These are phyloP conservation scores for Ocimum tenuiflorum DNA, from an alignment of 257 asterid genomes.

Conservation along the genomic window DNA sequence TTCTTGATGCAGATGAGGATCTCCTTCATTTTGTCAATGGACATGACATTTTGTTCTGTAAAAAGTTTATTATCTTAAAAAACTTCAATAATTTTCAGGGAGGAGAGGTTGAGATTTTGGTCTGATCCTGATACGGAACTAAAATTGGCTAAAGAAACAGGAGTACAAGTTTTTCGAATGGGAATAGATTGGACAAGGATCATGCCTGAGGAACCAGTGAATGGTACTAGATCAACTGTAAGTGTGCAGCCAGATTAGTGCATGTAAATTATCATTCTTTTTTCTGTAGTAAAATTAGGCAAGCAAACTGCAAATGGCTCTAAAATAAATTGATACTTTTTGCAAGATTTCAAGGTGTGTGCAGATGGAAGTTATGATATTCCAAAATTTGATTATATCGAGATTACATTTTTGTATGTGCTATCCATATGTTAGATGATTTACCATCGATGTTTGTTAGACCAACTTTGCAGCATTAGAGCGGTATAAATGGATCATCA, in stretches of 20 bases:
- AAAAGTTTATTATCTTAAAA: not conserved
- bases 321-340: not conserved
- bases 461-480: slow-evolving; percentile 88
- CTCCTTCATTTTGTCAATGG: not conserved
- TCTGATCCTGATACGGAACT: slow-evolving; percentile 94
- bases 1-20: not conserved
- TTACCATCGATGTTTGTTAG: slow-evolving; percentile 27
- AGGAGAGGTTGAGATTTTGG: slow-evolving; percentile 95
- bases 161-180: slow-evolving; percentile 85
- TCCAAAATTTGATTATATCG: not conserved
- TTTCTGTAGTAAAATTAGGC: not conserved
- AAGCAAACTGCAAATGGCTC: not conserved
- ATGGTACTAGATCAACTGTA: slow-evolving; percentile 54
- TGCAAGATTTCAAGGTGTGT: not conserved
- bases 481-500: slow-evolving; percentile 85
- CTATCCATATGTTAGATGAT: not conserved
- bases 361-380: not conserved
- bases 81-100: slow-evolving; percentile 42
- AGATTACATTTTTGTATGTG: not conserved
- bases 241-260: slow-evolving; percentile 18
- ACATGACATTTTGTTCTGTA: not conserved
- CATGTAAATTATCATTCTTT: not conserved
- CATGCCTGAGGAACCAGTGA: slow-evolving; percentile 81
- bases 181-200: slow-evolving; percentile 96
- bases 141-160: slow-evolving; percentile 82